Base-by-base conservation (phyloP, 208 protist genomes). In the Spongospora subterranea region DNA sequence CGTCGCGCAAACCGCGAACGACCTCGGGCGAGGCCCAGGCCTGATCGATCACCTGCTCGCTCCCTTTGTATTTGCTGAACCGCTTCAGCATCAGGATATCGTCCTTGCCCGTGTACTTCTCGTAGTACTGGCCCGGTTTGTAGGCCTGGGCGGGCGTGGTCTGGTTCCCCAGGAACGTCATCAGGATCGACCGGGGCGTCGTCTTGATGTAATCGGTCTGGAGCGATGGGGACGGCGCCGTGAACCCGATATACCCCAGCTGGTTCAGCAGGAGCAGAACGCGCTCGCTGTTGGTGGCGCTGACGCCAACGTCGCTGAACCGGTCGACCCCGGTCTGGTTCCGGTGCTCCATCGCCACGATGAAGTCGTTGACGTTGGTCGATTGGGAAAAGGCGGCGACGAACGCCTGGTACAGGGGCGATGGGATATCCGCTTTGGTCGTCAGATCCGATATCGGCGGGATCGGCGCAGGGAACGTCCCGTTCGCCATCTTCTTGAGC, bases 1-100 rank as follows among this genome's bases (percentile, higher is more conserved):
- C 6, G 71, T 82, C 71, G 71, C 71, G 71, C 17, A 43, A 6
- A 13, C 71, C 71, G 6, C 35, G 71, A 43, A 82, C 40, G 71
- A 82, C 71, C 71, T 82, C 71, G 71, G 71, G 71, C 35, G 71
- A 82, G 17, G 71, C 71, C 71, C 71, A 82, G 17, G n/a, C 6
- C 35, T 6, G 71, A 6, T 6, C 6, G 17, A 20, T 6, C 17
- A 82, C 71, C 35, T 6, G 6, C 17, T 6, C 35, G 17, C 17
- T 35, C 17, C 71, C 71, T 35, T 82, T 43, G 71, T 82, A 82
- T n/a, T 17, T 6, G n/a, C 35, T 6, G 71, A 40, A 82, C 6
- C 71, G 71, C 13, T 82, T 82, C 71, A 82, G 71, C 17, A 40
- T 35, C 17, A 6, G 71, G n/a, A 82, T 82, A n/a, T 43, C 35